A percentile compares a stretch with the other conserved stretches of the same genome.
phyloP scores from a whole-genome alignment of 805 yeast species.

The Nakazawaea anatomiae region DNA sequence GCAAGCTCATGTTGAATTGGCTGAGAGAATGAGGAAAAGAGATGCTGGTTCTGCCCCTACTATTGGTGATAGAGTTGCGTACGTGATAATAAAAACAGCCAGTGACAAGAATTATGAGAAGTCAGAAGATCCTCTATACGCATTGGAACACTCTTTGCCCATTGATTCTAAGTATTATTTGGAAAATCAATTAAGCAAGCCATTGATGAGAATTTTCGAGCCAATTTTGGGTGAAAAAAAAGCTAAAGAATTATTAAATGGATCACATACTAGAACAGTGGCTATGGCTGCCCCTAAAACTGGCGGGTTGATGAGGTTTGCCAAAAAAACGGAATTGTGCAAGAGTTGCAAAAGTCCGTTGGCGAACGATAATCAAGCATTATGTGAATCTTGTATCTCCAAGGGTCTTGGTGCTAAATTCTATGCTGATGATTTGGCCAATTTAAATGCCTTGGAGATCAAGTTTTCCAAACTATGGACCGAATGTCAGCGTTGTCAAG shows the following conservation, averaged over 20 bases:
- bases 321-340: conserved; percentile 84
- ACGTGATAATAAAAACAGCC: conserved; percentile 80
- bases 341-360: conserved; percentile 84
- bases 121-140: conserved; percentile 94
- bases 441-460: conserved; percentile 73
- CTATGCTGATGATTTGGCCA: conserved; percentile 75
- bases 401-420: conserved; percentile 58
- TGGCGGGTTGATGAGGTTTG: conserved; percentile 89
- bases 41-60: conserved; percentile 98
- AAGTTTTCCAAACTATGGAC: conserved; percentile 92
- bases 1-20: conserved; percentile 95
- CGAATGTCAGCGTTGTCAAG: conserved; percentile 96
- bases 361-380: conserved; percentile 51
- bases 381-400: conserved; percentile 73
- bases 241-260: conserved; percentile 75
- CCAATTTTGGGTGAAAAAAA: conserved; percentile 87
- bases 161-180: conserved; percentile 92
- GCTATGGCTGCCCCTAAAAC: conserved; percentile 67
- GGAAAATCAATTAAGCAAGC: conserved; percentile 89
- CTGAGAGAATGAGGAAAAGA: conserved; percentile 92
- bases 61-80: conserved; percentile 96
- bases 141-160: conserved; percentile 84
- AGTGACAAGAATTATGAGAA: conserved; percentile 89
- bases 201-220: conserved; percentile 87
- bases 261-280: conserved; percentile 78